phyloP scores from a whole-genome alignment of 2,329 filamentous ascomycete genomes.

The Tolypocladium tundrense region DNA sequence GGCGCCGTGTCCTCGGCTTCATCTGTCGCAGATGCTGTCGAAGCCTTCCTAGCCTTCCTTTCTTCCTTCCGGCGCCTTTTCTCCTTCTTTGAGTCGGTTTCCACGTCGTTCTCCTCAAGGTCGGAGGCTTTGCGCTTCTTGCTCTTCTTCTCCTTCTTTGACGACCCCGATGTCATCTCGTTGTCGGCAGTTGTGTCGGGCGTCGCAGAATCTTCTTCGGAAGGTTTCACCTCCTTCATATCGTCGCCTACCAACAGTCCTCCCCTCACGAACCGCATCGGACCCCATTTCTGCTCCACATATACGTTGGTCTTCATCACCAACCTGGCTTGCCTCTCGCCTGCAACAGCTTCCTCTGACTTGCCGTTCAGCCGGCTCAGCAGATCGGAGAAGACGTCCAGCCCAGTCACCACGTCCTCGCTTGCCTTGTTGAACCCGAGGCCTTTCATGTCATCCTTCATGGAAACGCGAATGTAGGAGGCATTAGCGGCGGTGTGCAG shows the following conservation, averaged over 20 bases:
- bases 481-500: slow-evolving; percentile 72
- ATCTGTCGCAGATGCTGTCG: slow-evolving; percentile 2
- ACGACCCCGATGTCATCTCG: slow-evolving; percentile 11
- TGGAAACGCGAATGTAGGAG: slow-evolving; percentile 71
- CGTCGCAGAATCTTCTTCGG: slow-evolving; percentile 4
- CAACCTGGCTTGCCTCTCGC: slow-evolving; percentile 57
- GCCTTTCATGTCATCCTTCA: slow-evolving; percentile 88
- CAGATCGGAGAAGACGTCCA: slow-evolving; percentile 78
- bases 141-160: slow-evolving; percentile 33
- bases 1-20: slow-evolving; percentile 9
- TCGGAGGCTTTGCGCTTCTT: slow-evolving; percentile 40
- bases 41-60: slow-evolving; percentile 19
- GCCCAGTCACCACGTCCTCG: slow-evolving; percentile 70
- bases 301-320: slow-evolving; percentile 65
- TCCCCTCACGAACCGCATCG: slow-evolving; percentile 80
- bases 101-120: slow-evolving; percentile 14
- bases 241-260: slow-evolving; percentile 56
- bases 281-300: slow-evolving; percentile 64
- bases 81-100: slow-evolving; percentile 19
- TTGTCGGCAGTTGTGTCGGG: slow-evolving; percentile 10
- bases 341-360: slow-evolving; percentile 59
- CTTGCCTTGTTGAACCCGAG: slow-evolving; percentile 71
- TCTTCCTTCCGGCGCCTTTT: slow-evolving; percentile 28
- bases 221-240: slow-evolving; percentile 28
- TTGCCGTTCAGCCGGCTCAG: slow-evolving; percentile 86